Base-by-base conservation (phyloP, 176 grass and related monocot species). In the Dendrocalamus sinicus region DNA sequence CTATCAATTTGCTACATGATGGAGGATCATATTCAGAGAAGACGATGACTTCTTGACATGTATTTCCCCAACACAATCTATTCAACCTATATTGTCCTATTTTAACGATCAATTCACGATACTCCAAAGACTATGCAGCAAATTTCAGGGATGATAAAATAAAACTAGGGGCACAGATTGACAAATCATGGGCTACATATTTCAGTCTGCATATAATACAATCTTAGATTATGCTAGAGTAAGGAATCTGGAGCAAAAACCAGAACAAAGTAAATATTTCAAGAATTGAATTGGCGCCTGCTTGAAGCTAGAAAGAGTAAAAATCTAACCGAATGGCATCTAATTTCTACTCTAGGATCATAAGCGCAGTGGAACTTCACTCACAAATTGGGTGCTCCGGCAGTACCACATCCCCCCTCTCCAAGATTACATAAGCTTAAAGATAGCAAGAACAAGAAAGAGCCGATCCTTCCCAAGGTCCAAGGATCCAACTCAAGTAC, bases 181-280 rank as follows among this genome's bases (percentile, higher is more conserved):
- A 80, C 17, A 37, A 47, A 10, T 7, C 19, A n/a, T 6, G 24
- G 54, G 35, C 7, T 52, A 17, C 19, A 9, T 30, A 52, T 64
- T 41, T 39, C 62, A 85, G 40, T 68, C 44, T 30, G 15, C 77
- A 86, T 61, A 4, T 5, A 19, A 54, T 30, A n/a, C 7, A 87
- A 55, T 1, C 44, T 17, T 24, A 48, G 19, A 75, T 75, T 30
- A 60, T 13, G 64, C 10, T 46, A 78, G 70, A 5, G 9, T 6
- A 23, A 19, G 19, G 8, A 26, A 22, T 57, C 72, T 55, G 47
- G 15, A 65, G 14, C 32, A 14, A 44, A 23, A 73, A 3, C 22
- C 0, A 43, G 3, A 80, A n/a, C 57, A 64, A 48, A 80, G 32
- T 12, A 64, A 72, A 1, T 12, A 63, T 6, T 26, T 19, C 12